phyloP scores from a whole-genome alignment of 345 rosid species.

The Excoecaria agallocha region DNA sequence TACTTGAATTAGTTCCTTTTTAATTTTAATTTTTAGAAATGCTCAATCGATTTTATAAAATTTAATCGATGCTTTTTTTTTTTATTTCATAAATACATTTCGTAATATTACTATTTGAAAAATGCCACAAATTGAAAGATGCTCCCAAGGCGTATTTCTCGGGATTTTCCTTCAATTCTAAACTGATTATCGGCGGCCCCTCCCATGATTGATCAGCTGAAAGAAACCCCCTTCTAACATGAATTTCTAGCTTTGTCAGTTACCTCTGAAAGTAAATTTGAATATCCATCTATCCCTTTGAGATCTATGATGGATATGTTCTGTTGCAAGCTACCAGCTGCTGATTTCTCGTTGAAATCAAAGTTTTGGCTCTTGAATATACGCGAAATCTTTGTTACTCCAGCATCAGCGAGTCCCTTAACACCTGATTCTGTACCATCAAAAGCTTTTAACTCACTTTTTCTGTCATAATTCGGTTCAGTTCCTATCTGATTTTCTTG shows the following conservation, averaged over 20 bases:
- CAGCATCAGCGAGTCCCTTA: background rate
- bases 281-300: background rate
- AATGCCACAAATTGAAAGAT: no score
- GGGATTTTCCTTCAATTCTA: no score
- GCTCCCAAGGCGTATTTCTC: no score
- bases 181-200: no score
- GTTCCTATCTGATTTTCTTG: background rate
- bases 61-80: no score
- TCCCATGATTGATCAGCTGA: conserved; percentile 10
- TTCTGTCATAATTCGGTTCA: background rate
- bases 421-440: conserved; percentile 9
- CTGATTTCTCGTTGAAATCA: background rate
- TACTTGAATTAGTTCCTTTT: no score
- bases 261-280: background rate
- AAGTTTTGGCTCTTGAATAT: background rate
- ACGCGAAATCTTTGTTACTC: background rate
- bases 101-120: no score
- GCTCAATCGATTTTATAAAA: no score
- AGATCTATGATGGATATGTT: conserved; percentile 4
- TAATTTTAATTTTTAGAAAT: no score
- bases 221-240: conserved; percentile 12
- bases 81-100: no score
- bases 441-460: background rate
- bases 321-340: background rate
- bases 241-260: background rate